phyloP scores from a whole-genome alignment of 139 green algal genomes.

The Tetratostichococcus sp. region DNA sequence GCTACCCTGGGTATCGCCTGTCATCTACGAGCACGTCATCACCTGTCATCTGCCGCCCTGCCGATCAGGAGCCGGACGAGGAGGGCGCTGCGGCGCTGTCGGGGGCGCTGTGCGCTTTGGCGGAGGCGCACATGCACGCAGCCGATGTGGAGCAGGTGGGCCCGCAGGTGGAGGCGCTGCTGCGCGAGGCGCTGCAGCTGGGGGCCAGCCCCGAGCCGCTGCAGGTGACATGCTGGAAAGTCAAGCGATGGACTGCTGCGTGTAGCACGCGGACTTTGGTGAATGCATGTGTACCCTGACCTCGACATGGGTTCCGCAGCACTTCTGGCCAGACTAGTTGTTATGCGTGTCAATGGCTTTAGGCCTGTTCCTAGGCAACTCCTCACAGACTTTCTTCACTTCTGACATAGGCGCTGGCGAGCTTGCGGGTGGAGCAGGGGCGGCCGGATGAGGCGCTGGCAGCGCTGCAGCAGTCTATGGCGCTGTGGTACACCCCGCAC shows the following conservation, averaged over 20 bases:
- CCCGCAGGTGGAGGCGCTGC: constrained; percentile 42
- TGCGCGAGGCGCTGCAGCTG: constrained; percentile 25
- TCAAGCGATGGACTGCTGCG: too few species aligned
- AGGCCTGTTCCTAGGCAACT: too few species aligned
- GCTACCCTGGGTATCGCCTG: too few species aligned
- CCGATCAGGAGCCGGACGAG: constrained; percentile 20
- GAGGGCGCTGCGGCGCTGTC: constrained; percentile 11
- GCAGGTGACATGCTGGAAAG: constrained; percentile 25
- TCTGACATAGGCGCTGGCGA: constrained; percentile 58
- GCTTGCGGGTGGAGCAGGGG: constrained; percentile 51
- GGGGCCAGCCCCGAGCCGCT: constrained; percentile 63
- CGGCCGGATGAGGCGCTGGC: constrained; percentile 57
- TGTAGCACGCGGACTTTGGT: too few species aligned
- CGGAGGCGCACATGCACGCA: constrained; percentile 3
- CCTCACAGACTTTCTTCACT: too few species aligned
- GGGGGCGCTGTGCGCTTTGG: neutral
- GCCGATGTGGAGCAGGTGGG: constrained; percentile 7
- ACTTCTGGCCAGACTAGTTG: too few species aligned
- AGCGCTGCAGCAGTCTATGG: constrained; percentile 59
- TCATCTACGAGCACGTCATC: too few species aligned
- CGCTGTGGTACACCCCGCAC: constrained; percentile 45
- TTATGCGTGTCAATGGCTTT: too few species aligned
- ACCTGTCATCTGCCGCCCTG: too few species aligned
- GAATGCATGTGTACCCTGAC: too few species aligned
- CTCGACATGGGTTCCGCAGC: too few species aligned